Base-by-base conservation (phyloP, 75 land plant species). In the Picea sitchensis region DNA sequence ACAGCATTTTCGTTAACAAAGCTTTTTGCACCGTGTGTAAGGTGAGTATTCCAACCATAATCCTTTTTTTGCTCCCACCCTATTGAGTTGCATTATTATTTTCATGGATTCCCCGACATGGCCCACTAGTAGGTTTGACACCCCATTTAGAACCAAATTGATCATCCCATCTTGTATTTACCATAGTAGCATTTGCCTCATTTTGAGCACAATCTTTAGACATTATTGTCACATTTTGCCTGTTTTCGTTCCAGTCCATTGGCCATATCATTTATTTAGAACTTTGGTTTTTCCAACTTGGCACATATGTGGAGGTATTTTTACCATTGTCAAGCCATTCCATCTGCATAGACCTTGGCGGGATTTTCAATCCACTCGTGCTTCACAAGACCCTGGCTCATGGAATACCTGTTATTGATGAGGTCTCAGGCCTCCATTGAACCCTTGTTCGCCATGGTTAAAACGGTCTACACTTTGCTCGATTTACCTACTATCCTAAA, bases 21-120 rank as follows among this genome's bases (percentile, higher is more conserved):
- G 38, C 38, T 2, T 2, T 36, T 36, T 36, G 38, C 38, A 36
- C 0, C 2, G 2, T 2, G 2, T 2, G 38, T 36, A 2, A 2
- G 1, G 2, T 36, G 38, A 36, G 38, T 36, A 36, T 36, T 36
- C 38, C 38, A 36, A 32, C 72, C 41, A 38, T 41, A 68, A 34
- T 32, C 72, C 44, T 34, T 36, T 68, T 68, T 68, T 18, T 34
- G 72, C 38, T 68, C 72, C 72, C 72, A 68, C 15, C 44, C 72
- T 36, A 18, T 36, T 36, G 20, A 15, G n/a, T 34, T 34, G 12
- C 14, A 5, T 36, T 34, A 36, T 68, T 68, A 4, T 38, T 68
- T 68, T 12, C 72, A 36, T 68, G 72, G 47, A 17, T 17, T 17
- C 36, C 72, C 72, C 47, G 32, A 5, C 20, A 41, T 34, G 38